phyloP scores from a whole-genome alignment of 139 green algal species.

The Limnomonas spitsbergensis region DNA sequence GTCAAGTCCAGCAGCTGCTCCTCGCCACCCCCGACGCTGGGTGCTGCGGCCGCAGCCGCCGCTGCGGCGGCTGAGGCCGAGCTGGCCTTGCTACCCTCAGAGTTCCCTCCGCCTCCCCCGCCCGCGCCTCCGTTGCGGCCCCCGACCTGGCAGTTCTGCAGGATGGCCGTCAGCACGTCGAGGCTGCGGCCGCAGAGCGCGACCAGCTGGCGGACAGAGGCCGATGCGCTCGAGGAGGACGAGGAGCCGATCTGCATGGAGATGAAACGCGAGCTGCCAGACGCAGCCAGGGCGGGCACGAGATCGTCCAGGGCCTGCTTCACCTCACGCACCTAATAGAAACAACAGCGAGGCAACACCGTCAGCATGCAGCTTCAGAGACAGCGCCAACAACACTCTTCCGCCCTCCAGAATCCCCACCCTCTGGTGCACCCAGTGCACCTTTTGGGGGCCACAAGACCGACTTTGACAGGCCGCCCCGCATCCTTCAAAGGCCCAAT shows the following conservation, averaged over 20 bases:
- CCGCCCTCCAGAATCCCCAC: too few species aligned
- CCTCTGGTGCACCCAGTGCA: too few species aligned
- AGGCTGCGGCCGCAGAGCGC: background rate
- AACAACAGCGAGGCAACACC: too few species aligned
- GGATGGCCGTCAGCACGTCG: background rate
- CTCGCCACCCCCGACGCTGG: background rate
- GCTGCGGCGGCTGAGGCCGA: background rate
- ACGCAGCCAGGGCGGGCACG: background rate
- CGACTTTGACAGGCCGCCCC: too few species aligned
- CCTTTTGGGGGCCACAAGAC: too few species aligned
- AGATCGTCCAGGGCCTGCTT: background rate
- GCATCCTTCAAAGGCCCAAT: too few species aligned
- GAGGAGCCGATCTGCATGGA: background rate
- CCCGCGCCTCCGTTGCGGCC: too few species aligned
- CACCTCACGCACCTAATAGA: too few species aligned
- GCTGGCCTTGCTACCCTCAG: background rate
- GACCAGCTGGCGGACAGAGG: background rate
- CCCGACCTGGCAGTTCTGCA: background rate
- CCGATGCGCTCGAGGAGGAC: background rate
- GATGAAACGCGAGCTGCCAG: background rate
- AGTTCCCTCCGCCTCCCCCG: too few species aligned
- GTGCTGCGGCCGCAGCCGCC: background rate
- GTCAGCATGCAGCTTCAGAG: too few species aligned
- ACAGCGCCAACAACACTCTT: too few species aligned
- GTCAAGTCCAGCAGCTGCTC: conserved; percentile 5